These are phyloP conservation scores for Ustilaginoidea virens DNA, from an alignment of 2,329 filamentous ascomycete genomes.

Conservation along the genomic window DNA sequence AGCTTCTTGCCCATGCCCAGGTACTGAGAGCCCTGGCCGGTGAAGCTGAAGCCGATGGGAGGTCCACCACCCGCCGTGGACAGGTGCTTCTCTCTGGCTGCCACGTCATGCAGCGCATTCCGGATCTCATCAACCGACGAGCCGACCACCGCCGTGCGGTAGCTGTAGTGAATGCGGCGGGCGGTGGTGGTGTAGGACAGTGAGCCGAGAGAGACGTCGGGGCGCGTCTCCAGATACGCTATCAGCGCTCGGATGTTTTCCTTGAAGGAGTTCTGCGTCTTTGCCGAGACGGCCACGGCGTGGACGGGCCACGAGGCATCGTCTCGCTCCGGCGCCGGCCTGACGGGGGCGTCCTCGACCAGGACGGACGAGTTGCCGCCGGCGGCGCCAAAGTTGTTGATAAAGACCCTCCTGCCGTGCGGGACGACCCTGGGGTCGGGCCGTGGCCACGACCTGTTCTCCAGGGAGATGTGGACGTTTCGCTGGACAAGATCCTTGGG, in stretches of 20 bases:
- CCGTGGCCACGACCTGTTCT: slow-evolving; percentile 34
- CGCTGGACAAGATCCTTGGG: slow-evolving; percentile 40
- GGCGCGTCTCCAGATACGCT: slow-evolving; percentile 34
- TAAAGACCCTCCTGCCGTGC: slow-evolving; percentile 31
- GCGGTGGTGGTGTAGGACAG: slow-evolving; percentile 56
- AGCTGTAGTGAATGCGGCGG: slow-evolving; percentile 43
- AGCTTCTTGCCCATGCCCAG: slow-evolving; percentile 17
- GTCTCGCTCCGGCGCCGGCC: slow-evolving; percentile 22
- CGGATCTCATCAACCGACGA: slow-evolving; percentile 5
- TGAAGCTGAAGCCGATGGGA: slow-evolving; percentile 26
- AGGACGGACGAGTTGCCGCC: slow-evolving; percentile 57
- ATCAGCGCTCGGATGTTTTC: slow-evolving; percentile 41
- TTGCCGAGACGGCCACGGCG: slow-evolving; percentile 42
- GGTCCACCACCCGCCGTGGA: not conserved
- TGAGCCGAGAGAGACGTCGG: slow-evolving; percentile 35
- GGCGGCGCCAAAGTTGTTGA: slow-evolving; percentile 59
- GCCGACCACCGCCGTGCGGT: slow-evolving; percentile 33
- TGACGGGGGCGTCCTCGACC: slow-evolving; percentile 43
- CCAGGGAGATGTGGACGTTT: slow-evolving; percentile 42
- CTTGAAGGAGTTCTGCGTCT: slow-evolving; percentile 38
- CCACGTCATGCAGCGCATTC: not conserved
- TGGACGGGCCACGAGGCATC: slow-evolving; percentile 40
- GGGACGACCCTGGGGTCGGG: slow-evolving; percentile 13
- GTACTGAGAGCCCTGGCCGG: slow-evolving; percentile 26
- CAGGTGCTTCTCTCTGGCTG: not conserved